Base-by-base conservation (phyloP, 2,329 filamentous ascomycete species). In the Colletotrichum siamense region DNA sequence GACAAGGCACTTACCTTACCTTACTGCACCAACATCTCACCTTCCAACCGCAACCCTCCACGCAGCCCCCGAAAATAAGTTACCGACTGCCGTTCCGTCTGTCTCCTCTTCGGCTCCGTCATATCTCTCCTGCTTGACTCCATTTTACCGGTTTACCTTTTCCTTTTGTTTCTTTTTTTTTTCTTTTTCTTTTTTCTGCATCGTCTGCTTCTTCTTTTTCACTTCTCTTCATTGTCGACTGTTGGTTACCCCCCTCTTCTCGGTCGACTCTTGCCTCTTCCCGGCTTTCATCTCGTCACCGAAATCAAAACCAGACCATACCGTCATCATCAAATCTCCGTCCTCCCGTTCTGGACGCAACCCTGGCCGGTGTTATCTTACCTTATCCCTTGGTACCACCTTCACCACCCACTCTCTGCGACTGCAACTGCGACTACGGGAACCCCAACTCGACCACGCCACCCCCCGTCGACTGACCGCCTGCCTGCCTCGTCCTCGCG, bases 11-110 rank as follows among this genome's bases (percentile, higher is more conserved):
- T 30, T 59, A 4, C 26, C 32, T 57, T 39, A 52, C 44, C 44
- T 61, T n/a, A 61, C 24, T 61, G 16, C 24, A 28, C 8, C 55
- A 59, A 59, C 22, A 26, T 18, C 13, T 59, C 22, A 59, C 57
- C 57, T 63, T 22, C 57, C 55, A 39, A 49, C 59, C 57, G 28
- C 39, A 55, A 57, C 66, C 61, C 61, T 62, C 30, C 59, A 62
- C 10, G 30, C 59, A 34, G 59, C 28, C 59, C 59, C n/a, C 13
- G 26, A 55, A 18, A 52, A 61, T 62, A 62, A 63, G 36, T 39
- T 57, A 36, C 66, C 65, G 65, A 73, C 39, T 73, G 65, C 71
- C 65, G 57, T 69, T 66, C 69, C 61, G 61, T 55, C 10, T 28
- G 39, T 16, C 44, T 22, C 18, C 61, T 59, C 61, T 59, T 15